phyloP scores from a whole-genome alignment of 1,284 basidiomycete species.

The Moniliella sp. region DNA sequence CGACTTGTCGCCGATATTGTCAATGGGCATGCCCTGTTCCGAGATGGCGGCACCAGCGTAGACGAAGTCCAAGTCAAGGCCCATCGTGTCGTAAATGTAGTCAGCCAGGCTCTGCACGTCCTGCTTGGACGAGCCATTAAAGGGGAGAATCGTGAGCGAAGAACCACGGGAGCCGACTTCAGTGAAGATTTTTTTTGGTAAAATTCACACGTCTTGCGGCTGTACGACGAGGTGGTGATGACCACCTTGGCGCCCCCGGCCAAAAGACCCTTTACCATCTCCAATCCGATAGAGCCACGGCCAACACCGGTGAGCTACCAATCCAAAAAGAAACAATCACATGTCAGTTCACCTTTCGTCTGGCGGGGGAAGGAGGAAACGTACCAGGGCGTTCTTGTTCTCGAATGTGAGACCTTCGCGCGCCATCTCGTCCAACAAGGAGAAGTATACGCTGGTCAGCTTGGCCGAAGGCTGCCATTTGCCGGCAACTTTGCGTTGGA shows the following conservation, averaged over 20 bases:
- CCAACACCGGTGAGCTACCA: constrained; percentile 79
- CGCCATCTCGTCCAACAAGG: constrained; percentile 88
- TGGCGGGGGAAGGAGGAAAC: not conserved
- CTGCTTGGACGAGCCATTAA: constrained; percentile 94
- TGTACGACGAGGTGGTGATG: constrained; percentile 55
- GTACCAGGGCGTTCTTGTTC: constrained; percentile 72
- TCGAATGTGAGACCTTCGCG: constrained; percentile 93
- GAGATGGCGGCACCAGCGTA: constrained; percentile 93
- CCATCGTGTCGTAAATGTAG: constrained; percentile 84
- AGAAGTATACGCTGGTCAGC: constrained; percentile 57
- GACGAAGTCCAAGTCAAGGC: constrained; percentile 89
- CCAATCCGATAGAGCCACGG: constrained; percentile 86
- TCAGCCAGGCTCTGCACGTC: constrained; percentile 79
- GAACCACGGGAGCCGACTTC: constrained; percentile 80
- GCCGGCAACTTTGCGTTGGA: constrained; percentile 88
- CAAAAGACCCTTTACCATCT: constrained; percentile 83
- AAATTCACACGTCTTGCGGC: constrained; percentile 64
- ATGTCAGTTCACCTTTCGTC: not conserved
- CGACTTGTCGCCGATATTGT: constrained; percentile 83
- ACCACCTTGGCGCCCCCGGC: constrained; percentile 88
- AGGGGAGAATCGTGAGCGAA: constrained; percentile 83
- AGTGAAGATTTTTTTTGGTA: constrained; percentile 96
- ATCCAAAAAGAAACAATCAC: not conserved
- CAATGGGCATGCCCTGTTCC: constrained; percentile 93
- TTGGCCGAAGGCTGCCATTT: constrained; percentile 93